Evolutionary conservation across 106 monocot genomes (phyloP), one percentile per base, ranked within the genome.

Genomic region (Dendrobium nobile): DNA sequence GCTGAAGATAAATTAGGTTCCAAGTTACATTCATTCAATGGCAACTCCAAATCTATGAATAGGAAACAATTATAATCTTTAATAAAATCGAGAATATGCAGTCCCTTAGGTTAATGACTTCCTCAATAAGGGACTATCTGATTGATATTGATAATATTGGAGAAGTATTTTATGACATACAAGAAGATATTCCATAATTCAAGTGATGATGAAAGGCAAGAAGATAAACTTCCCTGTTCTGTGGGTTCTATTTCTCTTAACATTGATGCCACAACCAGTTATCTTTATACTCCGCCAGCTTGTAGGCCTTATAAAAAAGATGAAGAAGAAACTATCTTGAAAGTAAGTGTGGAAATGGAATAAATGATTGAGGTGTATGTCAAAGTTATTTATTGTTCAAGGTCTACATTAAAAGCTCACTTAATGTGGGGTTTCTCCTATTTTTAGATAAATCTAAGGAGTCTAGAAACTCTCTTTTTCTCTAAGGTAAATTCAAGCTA

Each of bases 101-200:
- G 3, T 37, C 37, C 37, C 3, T 37, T 37, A 37, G 37, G 37
- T 37, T 37, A 3, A 37, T 37, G 37, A 37, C 37, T 37, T 37
- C 37, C 37, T 37, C 3, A 37, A 37, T 37, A 37, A 37, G 37
- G 37, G 37, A 37, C 37, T 3, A 37, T 37, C 37, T 37, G 37
- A 37, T 37, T 37, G 37, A 37, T 37, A 37, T 37, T 37, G 37
- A 37, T 37, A 37, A 37, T 37, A 37, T 37, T 37, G 98, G 86
- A 45, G 92, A 93, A 56, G 80, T 88, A 9, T 99, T 90, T 86
- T 88, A 95, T 90, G 98, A 99, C 85, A 89, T 93, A 70, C 82
- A 75, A 58, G 90, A 93, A 45, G 83, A 85, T 59, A 33, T 84
- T 75, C 54, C 5, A 11, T 56, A 41, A 64, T 19, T 67, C 40